Evolutionary conservation across 345 rosid species (phyloP).

Genomic region (Citrus mangshanensis): DNA sequence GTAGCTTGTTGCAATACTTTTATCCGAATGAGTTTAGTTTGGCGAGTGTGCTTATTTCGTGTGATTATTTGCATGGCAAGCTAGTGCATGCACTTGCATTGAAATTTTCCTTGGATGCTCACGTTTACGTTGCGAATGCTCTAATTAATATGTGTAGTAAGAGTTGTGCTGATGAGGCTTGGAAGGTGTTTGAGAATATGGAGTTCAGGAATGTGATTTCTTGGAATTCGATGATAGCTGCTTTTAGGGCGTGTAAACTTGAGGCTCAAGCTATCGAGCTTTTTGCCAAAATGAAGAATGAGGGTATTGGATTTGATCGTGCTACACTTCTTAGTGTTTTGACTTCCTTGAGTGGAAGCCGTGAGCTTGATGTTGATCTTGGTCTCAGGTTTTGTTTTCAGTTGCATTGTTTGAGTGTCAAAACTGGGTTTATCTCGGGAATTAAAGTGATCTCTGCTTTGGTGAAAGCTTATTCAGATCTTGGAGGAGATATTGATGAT

Average conservation of each 20-base stretch:
- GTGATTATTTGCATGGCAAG: constrained; percentile 46
- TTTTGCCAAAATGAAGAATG: constrained; percentile 49
- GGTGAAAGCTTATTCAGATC: constrained; percentile 71
- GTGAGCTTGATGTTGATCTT: constrained; percentile 24
- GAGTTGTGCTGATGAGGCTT: constrained; percentile 46
- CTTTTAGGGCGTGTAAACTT: constrained; percentile 45
- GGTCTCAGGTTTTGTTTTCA: constrained; percentile 52
- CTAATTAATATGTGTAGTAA: constrained; percentile 69
- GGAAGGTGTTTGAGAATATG: constrained; percentile 56
- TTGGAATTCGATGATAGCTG: constrained; percentile 86
- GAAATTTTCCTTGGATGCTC: constrained; percentile 52
- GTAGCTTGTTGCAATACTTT: constrained; percentile 51
- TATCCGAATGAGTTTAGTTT: constrained; percentile 70
- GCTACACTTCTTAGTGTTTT: constrained; percentile 65
- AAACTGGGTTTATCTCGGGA: constrained; percentile 52
- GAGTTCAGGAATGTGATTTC: constrained; percentile 46
- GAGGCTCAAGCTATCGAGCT: constrained; percentile 40
- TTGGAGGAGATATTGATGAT: constrained; percentile 47
- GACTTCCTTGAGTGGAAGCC: constrained; percentile 51
- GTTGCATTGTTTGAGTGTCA: constrained; percentile 55
- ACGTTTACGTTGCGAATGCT: constrained; percentile 62
- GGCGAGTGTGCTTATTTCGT: constrained; percentile 62
- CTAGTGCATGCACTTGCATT: constrained; percentile 67
- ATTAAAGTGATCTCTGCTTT: constrained; percentile 67
- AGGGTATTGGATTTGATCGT: constrained; percentile 62